A percentile compares a stretch with the other conserved stretches of the same genome.
Evolutionary conservation across 257 asterid genomes (phyloP).

Genomic region (Osmanthus fragrans): DNA sequence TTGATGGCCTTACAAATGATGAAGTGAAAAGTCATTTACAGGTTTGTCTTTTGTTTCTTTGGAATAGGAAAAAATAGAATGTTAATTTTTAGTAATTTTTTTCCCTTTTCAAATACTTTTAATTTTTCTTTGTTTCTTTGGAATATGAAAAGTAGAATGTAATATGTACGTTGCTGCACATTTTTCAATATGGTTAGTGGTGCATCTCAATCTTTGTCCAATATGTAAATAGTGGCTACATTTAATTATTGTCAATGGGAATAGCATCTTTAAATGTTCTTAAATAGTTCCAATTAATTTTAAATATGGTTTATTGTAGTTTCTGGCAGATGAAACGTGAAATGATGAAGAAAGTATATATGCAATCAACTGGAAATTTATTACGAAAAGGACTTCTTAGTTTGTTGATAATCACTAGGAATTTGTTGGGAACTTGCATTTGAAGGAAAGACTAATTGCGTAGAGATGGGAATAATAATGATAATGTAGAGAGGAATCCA

Average conservation of each 20-base stretch:
- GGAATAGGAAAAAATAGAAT: neutral
- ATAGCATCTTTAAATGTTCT: neutral
- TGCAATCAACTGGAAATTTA: neutral
- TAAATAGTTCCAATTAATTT: neutral
- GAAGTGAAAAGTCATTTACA: constrained; percentile 76
- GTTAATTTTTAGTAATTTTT: no score
- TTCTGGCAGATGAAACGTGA: no score
- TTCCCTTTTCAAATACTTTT: neutral
- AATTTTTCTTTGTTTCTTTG: neutral
- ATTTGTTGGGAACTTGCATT: constrained; percentile 10
- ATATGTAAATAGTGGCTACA: no score
- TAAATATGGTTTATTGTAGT: neutral
- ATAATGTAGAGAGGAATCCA: neutral
- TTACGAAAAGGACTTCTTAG: neutral
- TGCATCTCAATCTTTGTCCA: neutral
- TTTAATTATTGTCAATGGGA: constrained; percentile 5
- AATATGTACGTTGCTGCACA: neutral
- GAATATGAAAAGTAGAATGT: neutral
- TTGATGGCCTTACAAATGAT: constrained; percentile 74
- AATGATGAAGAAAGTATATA: neutral
- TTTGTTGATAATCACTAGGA: neutral
- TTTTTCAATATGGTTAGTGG: constrained; percentile 11
- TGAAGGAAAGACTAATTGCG: constrained; percentile 12
- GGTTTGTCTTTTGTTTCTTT: constrained; percentile 37
- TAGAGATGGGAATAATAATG: neutral